phyloP scores from a whole-genome alignment of 805 yeast species.

The Candida sakaeoensis region DNA sequence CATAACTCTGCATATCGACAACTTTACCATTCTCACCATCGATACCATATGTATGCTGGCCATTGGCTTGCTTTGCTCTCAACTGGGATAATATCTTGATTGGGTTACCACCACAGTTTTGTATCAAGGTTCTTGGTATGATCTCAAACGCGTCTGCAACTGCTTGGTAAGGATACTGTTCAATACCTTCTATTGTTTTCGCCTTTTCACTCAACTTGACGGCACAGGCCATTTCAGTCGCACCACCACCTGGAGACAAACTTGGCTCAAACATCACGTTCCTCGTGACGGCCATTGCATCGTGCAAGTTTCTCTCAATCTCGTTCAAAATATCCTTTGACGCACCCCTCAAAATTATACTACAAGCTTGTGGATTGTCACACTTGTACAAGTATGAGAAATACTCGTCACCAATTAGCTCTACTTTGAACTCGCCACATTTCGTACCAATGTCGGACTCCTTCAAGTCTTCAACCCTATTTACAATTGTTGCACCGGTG shows the following conservation, averaged over 20 bases:
- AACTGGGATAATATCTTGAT: slow-evolving; percentile 83
- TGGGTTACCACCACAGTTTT: slow-evolving; percentile 97
- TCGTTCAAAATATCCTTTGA: slow-evolving; percentile 95
- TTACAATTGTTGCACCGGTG: slow-evolving; percentile 96
- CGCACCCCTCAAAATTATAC: slow-evolving; percentile 90
- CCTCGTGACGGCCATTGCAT: slow-evolving; percentile 97
- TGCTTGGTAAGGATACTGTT: slow-evolving; percentile 98
- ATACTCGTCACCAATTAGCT: slow-evolving; percentile 95
- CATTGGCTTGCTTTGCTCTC: slow-evolving; percentile 95
- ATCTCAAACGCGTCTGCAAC: slow-evolving; percentile 99
- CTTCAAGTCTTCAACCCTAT: slow-evolving; percentile 89
- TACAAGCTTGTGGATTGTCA: slow-evolving; percentile 86
- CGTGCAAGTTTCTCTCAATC: slow-evolving; percentile 94
- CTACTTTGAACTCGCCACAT: slow-evolving; percentile 91
- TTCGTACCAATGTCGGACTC: slow-evolving; percentile 84
- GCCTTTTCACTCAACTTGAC: slow-evolving; percentile 88
- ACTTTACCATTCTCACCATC: slow-evolving; percentile 94
- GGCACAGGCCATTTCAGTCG: slow-evolving; percentile 97
- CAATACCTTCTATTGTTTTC: slow-evolving; percentile 87
- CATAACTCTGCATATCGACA: slow-evolving; percentile 93
- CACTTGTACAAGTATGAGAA: slow-evolving; percentile 82
- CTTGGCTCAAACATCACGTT: slow-evolving; percentile 94
- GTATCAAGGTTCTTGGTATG: slow-evolving; percentile 94
- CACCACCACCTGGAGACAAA: slow-evolving; percentile 98
- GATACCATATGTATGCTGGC: slow-evolving; percentile 79